Evolutionary conservation across 805 yeast genomes (phyloP), one percentile per base, ranked within the genome.

Genomic region (Isabelozyma gotoi): DNA sequence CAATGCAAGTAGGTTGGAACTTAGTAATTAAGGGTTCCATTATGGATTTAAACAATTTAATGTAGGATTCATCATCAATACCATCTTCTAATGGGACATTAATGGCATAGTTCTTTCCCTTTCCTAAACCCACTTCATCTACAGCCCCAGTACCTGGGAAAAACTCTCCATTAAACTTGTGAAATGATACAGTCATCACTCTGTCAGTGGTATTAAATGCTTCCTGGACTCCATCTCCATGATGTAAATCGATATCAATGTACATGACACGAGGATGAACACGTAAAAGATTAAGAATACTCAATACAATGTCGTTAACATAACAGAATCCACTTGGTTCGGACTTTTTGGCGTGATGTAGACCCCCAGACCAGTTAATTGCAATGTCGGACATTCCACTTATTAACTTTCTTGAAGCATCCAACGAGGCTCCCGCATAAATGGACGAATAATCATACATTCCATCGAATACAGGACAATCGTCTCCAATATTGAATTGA

Each of bases 181-280:
- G 98, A 75, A 91, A 91, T 8, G 95, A 85, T 53, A 91, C 91
- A 1, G 97, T 91, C 97, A 91, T 90, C 37, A 91, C 98, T 47
- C 98, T 73, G 64, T 91, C 98, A 2, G 97, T 88, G 14, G 94
- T 80, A 68, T 92, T 88, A 59, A 92, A 92, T 1, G 97, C 97
- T 65, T 92, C 98, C 64, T 92, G 96, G 15, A 92, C 98, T 51
- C 98, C 98, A 65, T 92, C 98, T 36, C 98, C 98, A 60, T 92
- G 98, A 63, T 92, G 98, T 11, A 92, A 79, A 63, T 92, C 98
- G 44, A 90, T 91, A 65, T 92, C 98, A 42, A 92, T 87, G 62
- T 92, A 92, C 60, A 92, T 73, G 6, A 92, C 97, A 50, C 98
- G 78, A 34, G 96, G 94, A 65, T 91, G 96, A 50, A 88, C 89